phyloP scores from a whole-genome alignment of 768 basidiomycete species.

The Pisolithus albus region DNA sequence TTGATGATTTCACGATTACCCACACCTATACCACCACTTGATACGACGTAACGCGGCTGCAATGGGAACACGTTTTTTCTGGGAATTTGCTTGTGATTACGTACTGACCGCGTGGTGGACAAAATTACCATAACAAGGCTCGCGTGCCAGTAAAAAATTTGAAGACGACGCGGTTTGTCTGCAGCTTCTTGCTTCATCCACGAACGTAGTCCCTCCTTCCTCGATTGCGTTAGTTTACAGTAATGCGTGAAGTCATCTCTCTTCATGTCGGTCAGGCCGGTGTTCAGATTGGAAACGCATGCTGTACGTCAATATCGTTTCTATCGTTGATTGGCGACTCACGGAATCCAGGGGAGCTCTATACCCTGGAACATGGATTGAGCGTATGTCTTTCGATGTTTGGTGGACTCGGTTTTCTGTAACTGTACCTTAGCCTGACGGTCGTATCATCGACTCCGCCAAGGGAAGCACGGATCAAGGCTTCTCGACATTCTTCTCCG shows the following conservation, averaged over 20 bases:
- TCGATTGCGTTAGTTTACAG: constrained; percentile 10
- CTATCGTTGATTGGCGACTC: constrained; percentile 7
- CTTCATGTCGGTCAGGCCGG: constrained; percentile 97
- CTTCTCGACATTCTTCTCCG: constrained; percentile 98
- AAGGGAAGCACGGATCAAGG: constrained; percentile 57
- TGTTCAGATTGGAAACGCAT: constrained; percentile 91
- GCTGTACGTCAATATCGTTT: constrained; percentile 55
- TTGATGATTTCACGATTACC: constrained; percentile 31
- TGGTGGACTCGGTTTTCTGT: constrained; percentile 9
- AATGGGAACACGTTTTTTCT: constrained; percentile 9
- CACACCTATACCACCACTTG: constrained; percentile 21
- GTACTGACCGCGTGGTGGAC: neutral
- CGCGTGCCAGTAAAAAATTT: constrained; percentile 15
- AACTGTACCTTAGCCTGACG: constrained; percentile 64
- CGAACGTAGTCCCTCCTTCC: constrained; percentile 9
- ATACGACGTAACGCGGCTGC: constrained; percentile 7
- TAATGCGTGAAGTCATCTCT: constrained; percentile 92
- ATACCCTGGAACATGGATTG: constrained; percentile 95
- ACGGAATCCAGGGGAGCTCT: constrained; percentile 75
- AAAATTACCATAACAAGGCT: constrained; percentile 23
- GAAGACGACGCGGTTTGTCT: neutral
- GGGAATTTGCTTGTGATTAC: neutral
- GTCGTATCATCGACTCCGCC: constrained; percentile 72
- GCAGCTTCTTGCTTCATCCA: constrained; percentile 10
- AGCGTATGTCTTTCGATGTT: constrained; percentile 51